Base-by-base conservation (phyloP, 176 grass and related monocot genomes). In the Triticum urartu region DNA sequence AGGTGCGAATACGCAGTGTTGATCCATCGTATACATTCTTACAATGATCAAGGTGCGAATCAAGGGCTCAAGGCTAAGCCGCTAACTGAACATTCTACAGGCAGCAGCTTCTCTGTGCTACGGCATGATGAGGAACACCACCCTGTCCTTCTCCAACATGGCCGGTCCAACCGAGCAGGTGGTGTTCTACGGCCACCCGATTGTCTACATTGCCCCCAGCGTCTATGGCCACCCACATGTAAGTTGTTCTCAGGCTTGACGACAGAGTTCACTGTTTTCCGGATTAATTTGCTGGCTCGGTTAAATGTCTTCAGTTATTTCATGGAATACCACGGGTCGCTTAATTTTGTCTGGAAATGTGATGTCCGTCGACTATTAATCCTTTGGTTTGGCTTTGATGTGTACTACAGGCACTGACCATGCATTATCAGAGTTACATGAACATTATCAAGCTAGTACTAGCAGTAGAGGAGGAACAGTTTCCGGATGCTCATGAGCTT, bases 361-460 rank as follows among this genome's bases (percentile, higher is more conserved):
- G 18, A 42, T 24, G 2, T n/a, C 24, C 8, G 15, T 33, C 39
- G 11, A 12, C 13, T 62, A 7, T 48, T 13, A 13, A 61, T 35
- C 25, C 42, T 68, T 77, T 77, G 35, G 9, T 77, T 42, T 78
- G 72, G 14, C 54, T 76, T 54, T 4, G 7, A 59, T 81, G 10
- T 78, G 52, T 50, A 45, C 36, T 65, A 75, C 85, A 98, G 93
- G 95, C 93, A 33, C 75, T 98, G 15, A 95, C 88, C 10, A 26
- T 95, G 75, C 91, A 94, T 43, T 98, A 87, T 72, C 93, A 93
- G 47, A 98, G 95, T 70, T 98, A 98, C 25, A 81, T 87, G 73
- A 94, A 95, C 84, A 88, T 7, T 7, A 63, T 98, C 81, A 98
- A 93, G 87, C 78, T 93, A 36, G 91, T 93, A 10, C 39, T 98